Evolutionary conservation across 2,329 filamentous ascomycete genomes (phyloP).

Genomic region (Trichoderma guizhouense): DNA sequence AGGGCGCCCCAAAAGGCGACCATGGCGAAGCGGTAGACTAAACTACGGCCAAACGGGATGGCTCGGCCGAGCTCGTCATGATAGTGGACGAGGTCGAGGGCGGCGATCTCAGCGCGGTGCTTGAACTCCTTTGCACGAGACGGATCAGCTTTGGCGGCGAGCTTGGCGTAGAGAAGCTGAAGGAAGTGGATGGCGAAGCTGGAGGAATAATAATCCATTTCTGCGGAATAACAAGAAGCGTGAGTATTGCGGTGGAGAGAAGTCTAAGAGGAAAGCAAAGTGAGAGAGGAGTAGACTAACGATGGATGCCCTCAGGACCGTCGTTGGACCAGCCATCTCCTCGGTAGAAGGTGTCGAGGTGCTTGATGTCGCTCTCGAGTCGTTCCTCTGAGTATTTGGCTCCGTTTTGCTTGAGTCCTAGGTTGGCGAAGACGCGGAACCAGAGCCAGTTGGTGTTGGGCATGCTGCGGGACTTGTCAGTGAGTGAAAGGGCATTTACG

Average conservation of each 20-base stretch:
- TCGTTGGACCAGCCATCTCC: slow-evolving; percentile 81
- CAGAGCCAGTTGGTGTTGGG: slow-evolving; percentile 68
- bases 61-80: slow-evolving; percentile 69
- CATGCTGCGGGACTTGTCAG: slow-evolving; percentile 52
- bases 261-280: neutral
- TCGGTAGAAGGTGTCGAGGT: slow-evolving; percentile 78
- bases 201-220: slow-evolving; percentile 84
- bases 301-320: slow-evolving; percentile 72
- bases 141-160: slow-evolving; percentile 65
- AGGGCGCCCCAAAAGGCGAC: slow-evolving; percentile 79
- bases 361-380: slow-evolving; percentile 71
- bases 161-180: slow-evolving; percentile 71
- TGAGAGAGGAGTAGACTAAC: slow-evolving; percentile 32
- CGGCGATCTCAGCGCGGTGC: slow-evolving; percentile 62
- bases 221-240: slow-evolving; percentile 27
- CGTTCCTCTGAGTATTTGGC: slow-evolving; percentile 66
- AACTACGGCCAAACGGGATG: slow-evolving; percentile 73
- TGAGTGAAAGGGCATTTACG: neutral
- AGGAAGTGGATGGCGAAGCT: slow-evolving; percentile 80
- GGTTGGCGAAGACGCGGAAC: slow-evolving; percentile 81
- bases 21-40: slow-evolving; percentile 83
- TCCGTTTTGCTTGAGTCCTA: slow-evolving; percentile 72
- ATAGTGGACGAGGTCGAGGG: slow-evolving; percentile 71
- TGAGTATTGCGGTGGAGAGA: neutral
- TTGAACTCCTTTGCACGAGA: slow-evolving; percentile 66